Conservation (phyloP, 164 flowering plant genomes). For the Umbellularia californica region DNA sequence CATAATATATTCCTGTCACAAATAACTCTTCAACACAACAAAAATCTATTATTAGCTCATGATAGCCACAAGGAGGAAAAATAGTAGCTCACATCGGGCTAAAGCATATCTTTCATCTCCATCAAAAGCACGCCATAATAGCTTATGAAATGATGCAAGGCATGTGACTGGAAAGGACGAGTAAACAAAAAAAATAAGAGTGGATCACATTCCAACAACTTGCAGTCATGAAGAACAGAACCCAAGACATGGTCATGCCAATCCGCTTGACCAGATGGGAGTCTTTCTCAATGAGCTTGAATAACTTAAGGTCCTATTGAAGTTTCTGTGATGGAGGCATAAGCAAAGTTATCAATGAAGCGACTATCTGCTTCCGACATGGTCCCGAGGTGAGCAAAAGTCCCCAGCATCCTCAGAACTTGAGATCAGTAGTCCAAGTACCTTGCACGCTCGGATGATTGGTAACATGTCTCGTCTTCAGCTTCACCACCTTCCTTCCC, state of each 20-base stretch:
- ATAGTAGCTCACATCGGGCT: no score
- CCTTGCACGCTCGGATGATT: slow-evolving; percentile 91
- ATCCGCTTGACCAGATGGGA: background rate
- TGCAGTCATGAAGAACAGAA: no score
- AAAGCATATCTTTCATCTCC: no score
- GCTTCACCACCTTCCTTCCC: slow-evolving; percentile 76
- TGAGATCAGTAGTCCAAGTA: slow-evolving; percentile 72
- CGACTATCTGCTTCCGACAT: background rate
- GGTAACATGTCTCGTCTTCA: slow-evolving; percentile 81
- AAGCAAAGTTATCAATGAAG: background rate
- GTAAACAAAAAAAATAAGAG: no score
- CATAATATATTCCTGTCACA: no score
- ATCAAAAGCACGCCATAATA: no score
- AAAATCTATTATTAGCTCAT: no score
- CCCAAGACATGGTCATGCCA: background rate
- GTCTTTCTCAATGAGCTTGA: background rate
- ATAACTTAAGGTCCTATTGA: background rate
- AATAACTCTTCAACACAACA: no score
- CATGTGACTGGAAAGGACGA: no score
- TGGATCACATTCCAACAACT: no score
- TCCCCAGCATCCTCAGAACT: slow-evolving; percentile 1
- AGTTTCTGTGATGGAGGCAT: background rate
- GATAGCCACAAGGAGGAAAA: no score
- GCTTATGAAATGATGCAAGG: no score
- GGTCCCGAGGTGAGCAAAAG: background rate